Base-by-base conservation (phyloP, 2,329 filamentous ascomycete genomes). In the Exophiala viscosa region DNA sequence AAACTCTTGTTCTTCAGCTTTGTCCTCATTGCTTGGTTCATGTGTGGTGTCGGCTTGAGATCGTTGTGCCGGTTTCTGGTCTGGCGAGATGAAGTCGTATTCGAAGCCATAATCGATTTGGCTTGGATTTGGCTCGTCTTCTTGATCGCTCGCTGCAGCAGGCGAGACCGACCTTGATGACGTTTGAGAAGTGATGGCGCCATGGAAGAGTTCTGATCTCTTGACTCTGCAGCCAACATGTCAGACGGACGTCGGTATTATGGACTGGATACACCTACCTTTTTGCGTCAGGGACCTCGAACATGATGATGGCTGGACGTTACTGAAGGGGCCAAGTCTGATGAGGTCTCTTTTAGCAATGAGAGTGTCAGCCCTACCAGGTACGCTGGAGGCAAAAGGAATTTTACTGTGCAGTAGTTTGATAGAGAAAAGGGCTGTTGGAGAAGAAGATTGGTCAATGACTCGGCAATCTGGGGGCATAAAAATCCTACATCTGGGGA, bases 51-150 rank as follows among this genome's bases (percentile, higher is more conserved):
- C 11, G 32, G 43, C 13, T 38, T 28, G 39, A 18, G 13, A n/a
- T 8, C n/a, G 34, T 8, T 43, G 34, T 39, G 14, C 36, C 3
- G n/a, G 17, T 7, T 28, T 5, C 8, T 13, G n/a, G 3, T 40
- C 7, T n/a, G 48, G 52, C 6, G 56, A 31, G 23, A 62, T 51
- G 45, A 60, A 59, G 17, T 62, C 60, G 43, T 62, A 62, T 18
- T 60, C 51, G 48, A 62, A 62, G 18, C 60, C 58, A 39, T 62
- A 62, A 13, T 51, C 23, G 23, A 28, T 39, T 13, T 45, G 3
- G 9, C 31, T 28, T 7, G 47, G 9, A 36, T n/a, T n/a, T 38
- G 52, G 14, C 23, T 35, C 32, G 7, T 11, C 45, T 2, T 39
- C 14, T 32, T 38, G 39, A 4, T 38, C 31, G 10, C 6, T 0